Percentiles rank a stretch among this genome's conserved stretches.
These are phyloP conservation scores for Ilyonectria mors-panacis DNA, from an alignment of 2,329 filamentous ascomycete species.

Conservation along the genomic window DNA sequence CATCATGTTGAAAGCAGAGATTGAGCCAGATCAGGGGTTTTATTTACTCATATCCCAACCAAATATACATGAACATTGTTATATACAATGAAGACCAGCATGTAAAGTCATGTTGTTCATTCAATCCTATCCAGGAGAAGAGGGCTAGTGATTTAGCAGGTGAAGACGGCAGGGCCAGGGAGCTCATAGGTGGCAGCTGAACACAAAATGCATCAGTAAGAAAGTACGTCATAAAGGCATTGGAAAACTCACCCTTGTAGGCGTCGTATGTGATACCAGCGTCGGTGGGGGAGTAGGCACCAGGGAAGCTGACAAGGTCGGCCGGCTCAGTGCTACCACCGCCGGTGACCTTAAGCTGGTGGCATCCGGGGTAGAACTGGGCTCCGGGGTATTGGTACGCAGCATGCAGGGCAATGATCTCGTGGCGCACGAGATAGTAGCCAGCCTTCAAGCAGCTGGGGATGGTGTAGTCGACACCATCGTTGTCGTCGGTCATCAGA, in stretches of 20 bases:
- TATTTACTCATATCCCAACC: constrained; percentile 17
- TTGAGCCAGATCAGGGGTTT: neutral
- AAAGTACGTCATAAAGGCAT: too few species aligned
- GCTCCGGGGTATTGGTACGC: constrained; percentile 65
- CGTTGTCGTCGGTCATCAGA: constrained; percentile 62
- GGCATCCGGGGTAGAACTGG: constrained; percentile 72
- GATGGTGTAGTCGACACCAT: constrained; percentile 66
- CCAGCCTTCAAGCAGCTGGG: constrained; percentile 66
- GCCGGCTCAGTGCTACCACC: constrained; percentile 60
- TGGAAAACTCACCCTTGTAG: constrained; percentile 59
- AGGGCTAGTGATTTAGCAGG: constrained; percentile 54
- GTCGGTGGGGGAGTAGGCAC: constrained; percentile 65
- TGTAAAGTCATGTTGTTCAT: constrained; percentile 19
- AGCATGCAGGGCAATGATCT: constrained; percentile 69
- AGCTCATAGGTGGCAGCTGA: constrained; percentile 59
- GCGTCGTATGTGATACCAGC: constrained; percentile 67
- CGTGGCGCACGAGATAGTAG: constrained; percentile 72
- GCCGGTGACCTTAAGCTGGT: constrained; percentile 69
- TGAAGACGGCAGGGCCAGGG: constrained; percentile 64
- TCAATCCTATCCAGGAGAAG: neutral
- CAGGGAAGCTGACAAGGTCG: constrained; percentile 65
- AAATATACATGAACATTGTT: constrained; percentile 30
- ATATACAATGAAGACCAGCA: constrained; percentile 27
- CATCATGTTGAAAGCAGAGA: neutral
- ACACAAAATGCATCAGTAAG: neutral